Evolutionary conservation across 2,329 filamentous ascomycete genomes (phyloP).

Genomic region (Colletotrichum tanaceti): DNA sequence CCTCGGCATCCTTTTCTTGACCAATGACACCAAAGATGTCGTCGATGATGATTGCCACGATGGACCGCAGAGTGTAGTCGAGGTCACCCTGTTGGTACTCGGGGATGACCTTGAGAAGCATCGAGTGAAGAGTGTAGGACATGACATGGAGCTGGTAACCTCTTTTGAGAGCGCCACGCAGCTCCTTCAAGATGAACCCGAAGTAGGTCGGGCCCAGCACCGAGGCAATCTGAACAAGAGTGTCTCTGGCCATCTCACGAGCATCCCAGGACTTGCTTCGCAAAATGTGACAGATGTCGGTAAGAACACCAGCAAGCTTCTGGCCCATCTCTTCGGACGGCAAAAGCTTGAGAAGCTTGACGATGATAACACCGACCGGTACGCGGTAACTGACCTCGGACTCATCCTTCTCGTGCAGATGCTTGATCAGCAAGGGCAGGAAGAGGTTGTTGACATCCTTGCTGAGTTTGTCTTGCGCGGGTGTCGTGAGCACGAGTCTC

Average conservation of each 20-base stretch:
- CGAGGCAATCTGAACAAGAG: slow-evolving; percentile 83
- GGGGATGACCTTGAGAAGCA: slow-evolving; percentile 80
- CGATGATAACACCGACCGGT: slow-evolving; percentile 87
- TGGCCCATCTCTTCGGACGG: slow-evolving; percentile 78
- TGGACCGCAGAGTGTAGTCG: slow-evolving; percentile 84
- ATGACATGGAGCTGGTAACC: slow-evolving; percentile 96
- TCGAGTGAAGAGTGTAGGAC: slow-evolving; percentile 93
- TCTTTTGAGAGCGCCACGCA: slow-evolving; percentile 82
- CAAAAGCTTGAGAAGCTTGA: slow-evolving; percentile 86
- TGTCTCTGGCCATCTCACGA: slow-evolving; percentile 89
- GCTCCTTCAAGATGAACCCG: slow-evolving; percentile 91
- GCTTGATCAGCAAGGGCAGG: slow-evolving; percentile 81
- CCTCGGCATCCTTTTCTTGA: slow-evolving; percentile 96
- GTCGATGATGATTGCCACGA: slow-evolving; percentile 92
- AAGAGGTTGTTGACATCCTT: slow-evolving; percentile 80
- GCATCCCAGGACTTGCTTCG: slow-evolving; percentile 90
- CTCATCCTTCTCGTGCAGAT: slow-evolving; percentile 95
- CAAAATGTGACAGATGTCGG: slow-evolving; percentile 93
- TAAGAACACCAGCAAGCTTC: slow-evolving; percentile 83
- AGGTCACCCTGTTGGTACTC: slow-evolving; percentile 83
- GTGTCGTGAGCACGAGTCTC: slow-evolving; percentile 73
- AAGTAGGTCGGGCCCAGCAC: slow-evolving; percentile 86
- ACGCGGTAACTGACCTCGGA: slow-evolving; percentile 92
- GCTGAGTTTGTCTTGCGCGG: slow-evolving; percentile 73
- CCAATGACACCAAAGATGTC: slow-evolving; percentile 94